A percentile compares a stretch with the other conserved stretches of the same genome.
phyloP scores from a whole-genome alignment of 345 rosid genomes.

The Schrenkiella parvula region DNA sequence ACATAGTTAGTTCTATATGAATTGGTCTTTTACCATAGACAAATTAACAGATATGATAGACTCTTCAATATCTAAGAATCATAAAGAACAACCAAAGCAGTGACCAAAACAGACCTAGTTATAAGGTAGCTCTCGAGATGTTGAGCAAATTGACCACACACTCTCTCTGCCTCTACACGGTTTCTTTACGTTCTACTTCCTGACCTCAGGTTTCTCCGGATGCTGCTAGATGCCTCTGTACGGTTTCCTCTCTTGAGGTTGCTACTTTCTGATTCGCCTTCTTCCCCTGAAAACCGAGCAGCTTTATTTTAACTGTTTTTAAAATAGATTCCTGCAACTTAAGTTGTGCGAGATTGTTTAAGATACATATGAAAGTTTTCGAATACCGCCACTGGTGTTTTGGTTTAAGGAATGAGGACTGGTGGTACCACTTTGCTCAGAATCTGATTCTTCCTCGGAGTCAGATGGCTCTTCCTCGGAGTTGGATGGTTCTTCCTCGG shows the following conservation, averaged over 20 bases:
- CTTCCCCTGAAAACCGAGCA: slow-evolving; percentile 21
- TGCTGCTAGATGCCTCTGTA: neutral
- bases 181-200: slow-evolving; percentile 1
- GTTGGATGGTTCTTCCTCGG: slow-evolving; percentile 12
- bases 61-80: neutral
- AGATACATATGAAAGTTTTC: neutral
- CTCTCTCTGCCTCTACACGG: neutral
- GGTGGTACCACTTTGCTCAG: slow-evolving; percentile 24
- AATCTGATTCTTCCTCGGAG: slow-evolving; percentile 22
- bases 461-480: slow-evolving; percentile 18
- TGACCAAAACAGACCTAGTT: neutral
- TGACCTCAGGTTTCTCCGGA: slow-evolving; percentile 23
- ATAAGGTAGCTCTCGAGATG: slow-evolving; percentile 22
- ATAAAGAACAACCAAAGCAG: neutral
- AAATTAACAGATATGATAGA: neutral
- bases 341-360: neutral
- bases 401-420: slow-evolving; percentile 15
- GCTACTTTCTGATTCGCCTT: slow-evolving; percentile 18
- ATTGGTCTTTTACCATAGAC: neutral
- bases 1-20: neutral
- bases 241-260: neutral
- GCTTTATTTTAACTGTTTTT: neutral
- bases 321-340: neutral
- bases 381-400: slow-evolving; percentile 16
- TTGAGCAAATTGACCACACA: slow-evolving; percentile 14